Conservation (phyloP, 495 filamentous ascomycete species). For the Acidiella bohemica region DNA sequence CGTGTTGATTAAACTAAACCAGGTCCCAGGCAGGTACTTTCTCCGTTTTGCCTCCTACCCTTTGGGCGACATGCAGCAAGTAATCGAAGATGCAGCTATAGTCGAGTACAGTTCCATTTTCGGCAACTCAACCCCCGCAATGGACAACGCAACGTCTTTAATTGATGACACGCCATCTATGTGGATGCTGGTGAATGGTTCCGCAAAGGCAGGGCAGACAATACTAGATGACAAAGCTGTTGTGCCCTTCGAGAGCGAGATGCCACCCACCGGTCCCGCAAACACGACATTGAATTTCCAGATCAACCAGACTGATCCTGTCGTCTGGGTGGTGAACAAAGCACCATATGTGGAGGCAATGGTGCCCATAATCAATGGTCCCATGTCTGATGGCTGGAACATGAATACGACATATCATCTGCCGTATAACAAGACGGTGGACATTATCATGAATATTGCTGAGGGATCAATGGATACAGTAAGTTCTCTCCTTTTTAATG, state of each 20-base stretch:
- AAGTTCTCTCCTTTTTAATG: slow-evolving; percentile 2
- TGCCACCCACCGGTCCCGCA: slow-evolving; percentile 3
- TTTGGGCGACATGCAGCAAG: slow-evolving; percentile 16
- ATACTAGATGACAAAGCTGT: slow-evolving; percentile 4
- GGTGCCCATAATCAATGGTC: slow-evolving; percentile 13
- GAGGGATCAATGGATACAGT: slow-evolving; percentile 19
- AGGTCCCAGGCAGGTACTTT: slow-evolving; percentile 16
- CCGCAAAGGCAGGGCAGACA: background rate
- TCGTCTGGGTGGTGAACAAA: slow-evolving; percentile 17
- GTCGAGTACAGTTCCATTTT: slow-evolving; percentile 4
- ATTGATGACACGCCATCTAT: slow-evolving; percentile 2
- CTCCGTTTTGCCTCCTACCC: slow-evolving; percentile 18
- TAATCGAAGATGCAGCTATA: slow-evolving; percentile 14
- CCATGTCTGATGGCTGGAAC: slow-evolving; percentile 17
- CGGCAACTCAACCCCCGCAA: background rate
- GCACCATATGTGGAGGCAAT: slow-evolving; percentile 12
- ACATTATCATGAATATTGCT: slow-evolving; percentile 19
- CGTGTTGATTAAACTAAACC: slow-evolving; percentile 20
- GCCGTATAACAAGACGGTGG: slow-evolving; percentile 17
- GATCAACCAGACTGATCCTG: slow-evolving; percentile 18
- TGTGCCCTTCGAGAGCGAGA: slow-evolving; percentile 9
- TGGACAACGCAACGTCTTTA: background rate
- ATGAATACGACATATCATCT: slow-evolving; percentile 17
- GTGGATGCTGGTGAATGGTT: slow-evolving; percentile 18
- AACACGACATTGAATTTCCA: slow-evolving; percentile 9